These are phyloP conservation scores for Bryoerythrophyllum caledonicum DNA, from an alignment of 225 moss, liverwort and hornwort species.

Conservation along the genomic window DNA sequence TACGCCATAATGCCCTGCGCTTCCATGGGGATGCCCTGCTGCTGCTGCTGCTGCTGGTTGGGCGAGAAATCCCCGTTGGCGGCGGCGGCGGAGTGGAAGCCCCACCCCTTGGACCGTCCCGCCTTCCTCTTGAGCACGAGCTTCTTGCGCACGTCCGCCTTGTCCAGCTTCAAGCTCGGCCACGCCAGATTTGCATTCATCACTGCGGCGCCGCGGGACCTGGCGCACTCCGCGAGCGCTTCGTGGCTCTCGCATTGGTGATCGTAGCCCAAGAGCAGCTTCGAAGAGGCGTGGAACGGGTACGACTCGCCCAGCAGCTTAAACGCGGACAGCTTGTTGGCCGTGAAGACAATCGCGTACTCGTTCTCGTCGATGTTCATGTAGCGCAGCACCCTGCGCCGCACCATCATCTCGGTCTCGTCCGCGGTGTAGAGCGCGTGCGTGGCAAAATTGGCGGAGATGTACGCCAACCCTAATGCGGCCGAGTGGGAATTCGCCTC, in stretches of 20 bases:
- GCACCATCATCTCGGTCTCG: conserved; percentile 50
- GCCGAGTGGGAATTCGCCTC: conserved; percentile 27
- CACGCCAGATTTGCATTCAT: conserved; percentile 45
- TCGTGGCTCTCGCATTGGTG: conserved; percentile 54
- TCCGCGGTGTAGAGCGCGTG: conserved; percentile 60
- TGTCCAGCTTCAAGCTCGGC: conserved; percentile 58
- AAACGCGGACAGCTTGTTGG: conserved; percentile 59
- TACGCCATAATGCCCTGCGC: conserved; percentile 58
- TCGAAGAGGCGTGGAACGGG: conserved; percentile 54
- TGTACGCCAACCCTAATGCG: conserved; percentile 57
- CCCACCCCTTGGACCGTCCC: conserved; percentile 43
- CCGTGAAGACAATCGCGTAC: conserved; percentile 63
- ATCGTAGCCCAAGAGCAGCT: conserved; percentile 60
- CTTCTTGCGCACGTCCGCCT: conserved; percentile 50
- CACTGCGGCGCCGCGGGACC: conserved; percentile 49
- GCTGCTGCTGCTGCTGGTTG: conserved; percentile 16
- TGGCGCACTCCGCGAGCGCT: conserved; percentile 57
- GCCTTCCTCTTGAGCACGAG: conserved; percentile 37
- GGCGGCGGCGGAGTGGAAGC: conserved; percentile 10
- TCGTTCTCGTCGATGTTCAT: conserved; percentile 69
- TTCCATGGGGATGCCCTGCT: conserved; percentile 32
- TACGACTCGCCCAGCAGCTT: conserved; percentile 69
- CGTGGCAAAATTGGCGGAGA: conserved; percentile 55
- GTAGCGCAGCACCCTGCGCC: conserved; percentile 55
- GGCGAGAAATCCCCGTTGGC: conserved; percentile 32